phyloP scores from a whole-genome alignment of 148 eudicot species.

The Fagopyrum tataricum region DNA sequence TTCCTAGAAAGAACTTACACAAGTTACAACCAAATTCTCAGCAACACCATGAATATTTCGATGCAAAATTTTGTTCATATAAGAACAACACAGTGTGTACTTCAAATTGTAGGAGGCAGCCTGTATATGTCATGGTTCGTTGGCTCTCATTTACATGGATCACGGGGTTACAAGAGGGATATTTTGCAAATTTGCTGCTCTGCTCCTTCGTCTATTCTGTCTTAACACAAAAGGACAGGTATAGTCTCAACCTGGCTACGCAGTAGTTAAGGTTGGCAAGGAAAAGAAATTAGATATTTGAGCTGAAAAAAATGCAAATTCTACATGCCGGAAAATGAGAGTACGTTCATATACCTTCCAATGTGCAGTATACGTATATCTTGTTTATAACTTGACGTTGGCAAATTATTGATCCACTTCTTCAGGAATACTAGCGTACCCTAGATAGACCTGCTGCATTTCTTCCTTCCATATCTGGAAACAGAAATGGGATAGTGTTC shows the following conservation, averaged over 20 bases:
- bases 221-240: neutral
- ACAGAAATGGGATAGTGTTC: neutral
- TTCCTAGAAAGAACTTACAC: too few species aligned
- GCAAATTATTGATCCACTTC: slow-evolving; percentile 32
- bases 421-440: slow-evolving; percentile 46
- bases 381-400: neutral
- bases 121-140: neutral
- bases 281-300: neutral
- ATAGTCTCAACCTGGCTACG: neutral
- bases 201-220: neutral
- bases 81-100: neutral
- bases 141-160: slow-evolving; percentile 9
- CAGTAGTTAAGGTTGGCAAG: neutral
- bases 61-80: too few species aligned
- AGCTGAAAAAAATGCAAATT: neutral
- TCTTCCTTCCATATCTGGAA: slow-evolving; percentile 80
- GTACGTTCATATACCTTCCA: neutral
- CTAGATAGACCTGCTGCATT: slow-evolving; percentile 53
- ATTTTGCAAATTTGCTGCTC: neutral
- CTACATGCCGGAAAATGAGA: neutral
- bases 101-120: neutral
- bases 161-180: neutral
- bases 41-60: too few species aligned
- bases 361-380: neutral
- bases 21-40: too few species aligned